Evolutionary conservation across 2,329 filamentous ascomycete species (phyloP).

Genomic region (Talaromyces marneffei): DNA sequence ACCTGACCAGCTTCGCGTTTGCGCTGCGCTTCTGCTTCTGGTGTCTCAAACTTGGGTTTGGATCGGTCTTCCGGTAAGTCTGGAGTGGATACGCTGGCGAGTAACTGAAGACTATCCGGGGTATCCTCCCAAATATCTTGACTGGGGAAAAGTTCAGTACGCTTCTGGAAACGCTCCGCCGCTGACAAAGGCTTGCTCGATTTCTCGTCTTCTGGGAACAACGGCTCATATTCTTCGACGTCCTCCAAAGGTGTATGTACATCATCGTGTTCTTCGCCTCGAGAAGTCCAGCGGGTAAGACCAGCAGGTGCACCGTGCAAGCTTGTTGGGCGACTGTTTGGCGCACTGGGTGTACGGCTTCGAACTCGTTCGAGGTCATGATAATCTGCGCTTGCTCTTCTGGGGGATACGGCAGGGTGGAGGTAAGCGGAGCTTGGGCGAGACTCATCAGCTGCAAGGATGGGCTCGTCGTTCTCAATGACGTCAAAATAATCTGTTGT

Average conservation of each 20-base stretch:
- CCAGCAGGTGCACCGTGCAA: conserved; percentile 53
- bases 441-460: conserved; percentile 83
- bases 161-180: conserved; percentile 51
- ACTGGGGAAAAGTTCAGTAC: conserved; percentile 64
- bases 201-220: conserved; percentile 76
- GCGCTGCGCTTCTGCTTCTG: conserved; percentile 45
- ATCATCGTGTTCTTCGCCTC: conserved; percentile 47
- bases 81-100: conserved; percentile 77
- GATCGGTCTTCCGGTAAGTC: conserved; percentile 51
- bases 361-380: conserved; percentile 36
- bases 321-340: conserved; percentile 59
- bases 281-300: conserved; percentile 50
- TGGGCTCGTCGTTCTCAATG: conserved; percentile 62
- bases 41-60: conserved; percentile 37
- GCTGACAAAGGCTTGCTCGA: conserved; percentile 50
- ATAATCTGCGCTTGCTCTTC: conserved; percentile 52
- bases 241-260: conserved; percentile 69
- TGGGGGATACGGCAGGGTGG: conserved; percentile 76
- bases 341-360: conserved; percentile 49
- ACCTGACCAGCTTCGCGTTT: conserved; percentile 37
- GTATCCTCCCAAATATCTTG: conserved; percentile 97
- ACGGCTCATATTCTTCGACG: conserved; percentile 87
- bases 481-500: conserved; percentile 42
- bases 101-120: conserved; percentile 71
- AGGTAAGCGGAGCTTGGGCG: conserved; percentile 62